Base-by-base conservation (phyloP, 2,329 filamentous ascomycete genomes). In the Fusarium irregulare region DNA sequence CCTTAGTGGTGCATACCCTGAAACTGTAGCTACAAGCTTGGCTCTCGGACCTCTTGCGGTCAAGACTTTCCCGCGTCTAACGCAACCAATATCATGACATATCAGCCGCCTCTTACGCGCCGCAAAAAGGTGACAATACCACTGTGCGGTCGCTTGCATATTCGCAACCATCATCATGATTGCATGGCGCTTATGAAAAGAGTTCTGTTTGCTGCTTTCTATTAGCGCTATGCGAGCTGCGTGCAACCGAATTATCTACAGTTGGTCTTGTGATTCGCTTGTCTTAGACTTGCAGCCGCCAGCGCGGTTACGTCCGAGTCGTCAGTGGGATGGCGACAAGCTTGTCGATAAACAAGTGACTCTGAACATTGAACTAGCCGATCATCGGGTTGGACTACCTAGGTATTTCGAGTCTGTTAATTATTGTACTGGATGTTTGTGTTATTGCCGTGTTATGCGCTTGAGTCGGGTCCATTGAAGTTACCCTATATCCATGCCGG, bases 61-160 rank as follows among this genome's bases (percentile, higher is more conserved):
- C 28, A 50, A 42, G 48, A 41, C 18, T 64, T 27, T 61, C 47
- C 37, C 68, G 72, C 72, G 72, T 64, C 60, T 74, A 74, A 37
- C 25, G 40, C 18, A 9, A 30, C 60, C 62, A 65, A 51, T 51
- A 51, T 65, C 12, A 42, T 27, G 34, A 21, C 16, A 27, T 30
- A 21, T 50, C 60, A 74, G 46, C 64, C 72, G 72, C 70, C 63
- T 34, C 66, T 65, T 58, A 53, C 72, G 68, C 72, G 72, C 64
- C 48, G 61, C 42, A 66, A 42, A 66, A 66, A 49, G 28, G 48
- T 49, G 30, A 59, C 57, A 59, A 56, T 55, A 32, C 25, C 20
- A 49, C 55, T 28, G 34, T 58, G 51, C 55, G 47, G 32, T 60
- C 48, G 32, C 54, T 44, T 59, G 64, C 58, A 68, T 40, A 54